These are phyloP conservation scores for Fonsecaea pedrosoi DNA, from an alignment of 2,329 filamentous ascomycete species.

Conservation along the genomic window DNA sequence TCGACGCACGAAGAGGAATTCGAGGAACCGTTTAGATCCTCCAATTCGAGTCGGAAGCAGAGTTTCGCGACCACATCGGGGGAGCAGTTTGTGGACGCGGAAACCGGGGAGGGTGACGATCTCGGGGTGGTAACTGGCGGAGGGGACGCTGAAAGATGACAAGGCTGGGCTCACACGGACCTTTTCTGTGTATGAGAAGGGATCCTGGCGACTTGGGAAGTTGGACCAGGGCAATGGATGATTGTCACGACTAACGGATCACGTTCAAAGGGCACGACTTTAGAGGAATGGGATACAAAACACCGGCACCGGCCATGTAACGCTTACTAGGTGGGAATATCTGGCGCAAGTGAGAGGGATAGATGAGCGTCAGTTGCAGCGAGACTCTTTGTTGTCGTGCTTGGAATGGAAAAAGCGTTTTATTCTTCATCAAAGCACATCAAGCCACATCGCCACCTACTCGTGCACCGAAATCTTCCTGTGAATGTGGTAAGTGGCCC, in stretches of 20 bases:
- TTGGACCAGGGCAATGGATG: not conserved
- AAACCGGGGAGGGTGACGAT: slow-evolving; percentile 24
- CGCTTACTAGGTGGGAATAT: not conserved
- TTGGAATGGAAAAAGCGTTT: not conserved
- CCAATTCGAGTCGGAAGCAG: slow-evolving; percentile 26
- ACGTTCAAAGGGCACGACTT: slow-evolving; percentile 5
- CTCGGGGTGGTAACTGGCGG: not conserved
- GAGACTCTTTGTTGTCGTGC: not conserved
- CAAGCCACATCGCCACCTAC: too few relatives aligned
- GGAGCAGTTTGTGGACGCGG: slow-evolving; percentile 37
- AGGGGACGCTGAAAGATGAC: not conserved
- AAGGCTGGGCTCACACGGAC: not conserved
- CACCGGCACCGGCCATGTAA: not conserved
- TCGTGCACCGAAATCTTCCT: too few relatives aligned
- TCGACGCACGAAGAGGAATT: slow-evolving; percentile 13
- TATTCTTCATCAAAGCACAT: not conserved
- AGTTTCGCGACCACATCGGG: slow-evolving; percentile 32
- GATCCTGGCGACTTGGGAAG: not conserved
- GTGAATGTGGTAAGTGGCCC: too few relatives aligned
- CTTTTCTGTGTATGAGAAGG: not conserved
- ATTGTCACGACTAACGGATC: slow-evolving; percentile 8
- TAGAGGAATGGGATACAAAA: slow-evolving; percentile 2
- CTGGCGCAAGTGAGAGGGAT: not conserved
- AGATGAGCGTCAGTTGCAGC: slow-evolving; percentile 1
- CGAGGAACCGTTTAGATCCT: slow-evolving; percentile 23